Evolutionary conservation across 352 stramenopile species (phyloP).

Genomic region (Saprolegnia diclina): DNA sequence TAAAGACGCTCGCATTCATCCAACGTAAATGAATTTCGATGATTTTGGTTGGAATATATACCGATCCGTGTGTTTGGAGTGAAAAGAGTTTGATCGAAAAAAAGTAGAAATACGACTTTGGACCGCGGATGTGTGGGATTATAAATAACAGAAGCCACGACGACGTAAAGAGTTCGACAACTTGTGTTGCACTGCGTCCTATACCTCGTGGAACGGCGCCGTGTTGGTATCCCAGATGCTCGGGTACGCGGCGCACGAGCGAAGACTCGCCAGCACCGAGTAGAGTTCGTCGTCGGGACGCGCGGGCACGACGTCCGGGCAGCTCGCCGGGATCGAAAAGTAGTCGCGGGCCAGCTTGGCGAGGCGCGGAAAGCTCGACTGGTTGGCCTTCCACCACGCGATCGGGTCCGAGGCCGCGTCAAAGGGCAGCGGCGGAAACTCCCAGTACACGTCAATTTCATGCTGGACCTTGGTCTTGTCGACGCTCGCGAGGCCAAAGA

Average conservation of each 20-base stretch:
- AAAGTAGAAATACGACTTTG: too few species aligned
- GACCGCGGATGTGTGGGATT: neutral
- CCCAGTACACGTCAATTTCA: slow-evolving; percentile 22
- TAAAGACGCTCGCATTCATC: too few species aligned
- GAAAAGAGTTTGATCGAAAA: too few species aligned
- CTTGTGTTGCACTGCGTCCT: neutral
- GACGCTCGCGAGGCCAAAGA: slow-evolving; percentile 12
- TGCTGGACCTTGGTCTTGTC: slow-evolving; percentile 15
- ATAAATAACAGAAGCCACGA: slow-evolving; percentile 6
- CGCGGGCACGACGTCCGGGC: neutral
- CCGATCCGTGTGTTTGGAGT: too few species aligned
- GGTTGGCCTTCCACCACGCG: slow-evolving; percentile 23
- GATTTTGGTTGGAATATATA: too few species aligned
- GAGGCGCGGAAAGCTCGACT: slow-evolving; percentile 20
- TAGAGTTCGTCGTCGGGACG: slow-evolving; percentile 1
- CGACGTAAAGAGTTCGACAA: too few species aligned
- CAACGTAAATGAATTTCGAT: too few species aligned
- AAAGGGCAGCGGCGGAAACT: slow-evolving; percentile 23
- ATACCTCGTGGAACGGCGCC: neutral
- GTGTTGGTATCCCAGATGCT: slow-evolving; percentile 8
- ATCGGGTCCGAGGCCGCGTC: slow-evolving; percentile 18
- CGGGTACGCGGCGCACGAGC: slow-evolving; percentile 1
- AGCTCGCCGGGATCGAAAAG: slow-evolving; percentile 23
- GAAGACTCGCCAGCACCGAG: neutral
- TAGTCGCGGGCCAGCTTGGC: slow-evolving; percentile 18